Base-by-base conservation (phyloP, 768 basidiomycete genomes). In the Pleurotus salmoneostramineus region DNA sequence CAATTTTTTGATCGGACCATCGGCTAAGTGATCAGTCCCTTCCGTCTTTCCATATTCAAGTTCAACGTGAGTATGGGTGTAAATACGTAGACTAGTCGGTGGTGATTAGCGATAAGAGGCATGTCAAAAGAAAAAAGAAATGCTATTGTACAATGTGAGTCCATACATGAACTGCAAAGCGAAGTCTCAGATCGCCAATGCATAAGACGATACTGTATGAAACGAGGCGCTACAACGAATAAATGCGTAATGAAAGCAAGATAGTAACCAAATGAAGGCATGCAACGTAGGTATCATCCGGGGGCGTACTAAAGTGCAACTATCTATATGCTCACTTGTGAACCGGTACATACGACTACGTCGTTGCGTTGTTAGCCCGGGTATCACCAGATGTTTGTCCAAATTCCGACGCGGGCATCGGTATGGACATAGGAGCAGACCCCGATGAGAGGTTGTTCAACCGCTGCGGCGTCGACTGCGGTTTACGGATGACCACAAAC, bases 401-500 rank as follows among this genome's bases (percentile, higher is more conserved):
- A 32, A 52, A 50, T 10, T 45, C 44, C 6, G 60, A 37, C 27
- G 57, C 27, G 14, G 36, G 11, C 17, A 45, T 44, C 6, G 59
- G 33, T 27, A n/a, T 44, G 10, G 45, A 32, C 6, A 35, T n/a
- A 17, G 56, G 40, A 17, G 50, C 36, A 8, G 51, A 52, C n/a
- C 43, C 51, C 5, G 46, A 34, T 14, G 61, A 56, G n/a, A 69
- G 62, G 61, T 72, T 72, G 50, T 72, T 71, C 48, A 72, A 50
- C 49, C 71, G 65, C 10, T 68, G 69, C 57, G 72, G 69, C 11
- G 72, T 69, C n/a, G 68, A 63, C 63, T 77, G 78, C 31, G 80
- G 76, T 66, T 84, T 85, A 47, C 61, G 78, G 50, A 88, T 82
- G 35, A 89, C 87, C 15, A 89, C 87, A 61, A 89, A 89, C 32